Conservation (phyloP, 1,284 basidiomycete genomes). For the Trichosporon faecale region DNA sequence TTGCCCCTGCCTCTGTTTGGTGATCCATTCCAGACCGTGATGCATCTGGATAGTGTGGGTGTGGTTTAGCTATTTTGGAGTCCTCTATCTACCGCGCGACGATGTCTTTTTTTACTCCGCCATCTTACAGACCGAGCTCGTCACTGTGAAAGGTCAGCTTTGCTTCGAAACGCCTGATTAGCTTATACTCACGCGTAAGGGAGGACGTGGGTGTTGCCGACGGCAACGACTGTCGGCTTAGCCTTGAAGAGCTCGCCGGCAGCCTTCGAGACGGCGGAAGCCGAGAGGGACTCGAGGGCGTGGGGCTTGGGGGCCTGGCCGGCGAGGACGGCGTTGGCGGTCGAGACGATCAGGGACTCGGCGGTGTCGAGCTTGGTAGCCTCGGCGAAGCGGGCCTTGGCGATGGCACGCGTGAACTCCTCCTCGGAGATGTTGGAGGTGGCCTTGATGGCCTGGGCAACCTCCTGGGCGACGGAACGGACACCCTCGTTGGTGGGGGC, state of each 20-base stretch:
- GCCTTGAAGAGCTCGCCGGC: constrained; percentile 51
- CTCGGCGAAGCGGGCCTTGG: constrained; percentile 79
- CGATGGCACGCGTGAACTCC: constrained; percentile 72
- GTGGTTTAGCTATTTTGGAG: constrained; percentile 27
- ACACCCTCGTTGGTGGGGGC: constrained; percentile 48
- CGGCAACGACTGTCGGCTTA: constrained; percentile 80
- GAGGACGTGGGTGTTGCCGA: constrained; percentile 71
- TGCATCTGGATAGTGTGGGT: constrained; percentile 17
- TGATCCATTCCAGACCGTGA: constrained; percentile 24
- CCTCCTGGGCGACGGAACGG: constrained; percentile 60
- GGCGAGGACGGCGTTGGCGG: constrained; percentile 59
- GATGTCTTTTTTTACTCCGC: constrained; percentile 16
- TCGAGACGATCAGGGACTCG: constrained; percentile 63
- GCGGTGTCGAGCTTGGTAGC: constrained; percentile 64
- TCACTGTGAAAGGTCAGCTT: constrained; percentile 52
- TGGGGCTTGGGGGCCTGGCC: constrained; percentile 58
- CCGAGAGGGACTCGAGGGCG: constrained; percentile 63
- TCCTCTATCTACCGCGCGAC: constrained; percentile 27
- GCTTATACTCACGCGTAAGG: constrained; percentile 61
- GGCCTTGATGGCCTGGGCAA: constrained; percentile 64
- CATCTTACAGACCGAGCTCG: constrained; percentile 70
- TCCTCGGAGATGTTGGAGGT: constrained; percentile 62
- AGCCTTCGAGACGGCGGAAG: constrained; percentile 61
- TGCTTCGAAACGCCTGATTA: not conserved
- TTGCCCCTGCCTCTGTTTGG: not conserved